Evolutionary conservation across 1,284 basidiomycete genomes (phyloP).

Genomic region (Sporisorium sorghi): DNA sequence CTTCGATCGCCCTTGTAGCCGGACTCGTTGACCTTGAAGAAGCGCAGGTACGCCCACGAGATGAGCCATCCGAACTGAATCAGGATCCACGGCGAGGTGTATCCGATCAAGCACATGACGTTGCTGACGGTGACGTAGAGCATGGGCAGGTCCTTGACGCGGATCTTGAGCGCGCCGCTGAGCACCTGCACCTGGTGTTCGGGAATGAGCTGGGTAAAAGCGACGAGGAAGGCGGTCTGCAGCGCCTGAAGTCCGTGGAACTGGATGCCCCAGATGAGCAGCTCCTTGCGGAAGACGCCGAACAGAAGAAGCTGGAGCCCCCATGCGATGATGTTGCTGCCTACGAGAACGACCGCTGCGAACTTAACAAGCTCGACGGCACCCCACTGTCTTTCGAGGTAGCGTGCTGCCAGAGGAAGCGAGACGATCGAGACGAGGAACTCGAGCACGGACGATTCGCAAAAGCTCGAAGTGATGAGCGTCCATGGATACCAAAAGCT

Average conservation of each 20-base stretch:
- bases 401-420: slow-evolving; percentile 84
- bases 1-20: slow-evolving; percentile 82
- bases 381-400: slow-evolving; percentile 94
- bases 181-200: slow-evolving; percentile 96
- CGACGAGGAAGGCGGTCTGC: slow-evolving; percentile 90
- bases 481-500: slow-evolving; percentile 91
- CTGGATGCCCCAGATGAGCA: slow-evolving; percentile 77
- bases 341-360: slow-evolving; percentile 75
- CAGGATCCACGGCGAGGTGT: slow-evolving; percentile 91
- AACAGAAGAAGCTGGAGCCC: slow-evolving; percentile 57
- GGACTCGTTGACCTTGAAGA: slow-evolving; percentile 85
- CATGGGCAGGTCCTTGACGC: slow-evolving; percentile 95
- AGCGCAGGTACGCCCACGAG: slow-evolving; percentile 92
- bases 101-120: slow-evolving; percentile 85
- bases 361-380: slow-evolving; percentile 87
- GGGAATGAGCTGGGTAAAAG: slow-evolving; percentile 95
- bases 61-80: slow-evolving; percentile 97
- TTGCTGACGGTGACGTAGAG: slow-evolving; percentile 90
- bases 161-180: slow-evolving; percentile 79
- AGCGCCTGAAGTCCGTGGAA: slow-evolving; percentile 93
- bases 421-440: slow-evolving; percentile 81
- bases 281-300: slow-evolving; percentile 57
- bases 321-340: slow-evolving; percentile 63
- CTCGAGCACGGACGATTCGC: slow-evolving; percentile 87
- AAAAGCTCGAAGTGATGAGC: slow-evolving; percentile 84